A percentile compares a stretch with the other conserved stretches of the same genome.
phyloP scores from a whole-genome alignment of 192 early-diverging fungal species.

The Funneliformis geosporum region DNA sequence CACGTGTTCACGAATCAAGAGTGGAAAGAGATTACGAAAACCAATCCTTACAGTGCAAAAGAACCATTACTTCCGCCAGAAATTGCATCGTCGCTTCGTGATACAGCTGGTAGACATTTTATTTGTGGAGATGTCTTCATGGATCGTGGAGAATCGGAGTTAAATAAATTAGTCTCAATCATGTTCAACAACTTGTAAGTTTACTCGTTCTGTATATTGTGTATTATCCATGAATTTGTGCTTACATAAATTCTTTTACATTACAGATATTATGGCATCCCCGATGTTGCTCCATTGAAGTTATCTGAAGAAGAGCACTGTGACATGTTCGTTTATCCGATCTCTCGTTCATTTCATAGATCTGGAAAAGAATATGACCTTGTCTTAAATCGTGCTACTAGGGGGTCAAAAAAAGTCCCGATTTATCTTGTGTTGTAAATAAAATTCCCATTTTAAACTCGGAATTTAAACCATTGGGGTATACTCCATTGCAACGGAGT shows the following conservation, averaged over 20 bases:
- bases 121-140: slow-evolving; percentile 31
- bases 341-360: slow-evolving; percentile 30
- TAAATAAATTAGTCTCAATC: slow-evolving; percentile 30
- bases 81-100: slow-evolving; percentile 31
- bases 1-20: slow-evolving; percentile 32
- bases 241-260: no score
- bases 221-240: slow-evolving; percentile 25
- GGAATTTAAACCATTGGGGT: slow-evolving; percentile 31
- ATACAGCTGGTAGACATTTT: slow-evolving; percentile 30
- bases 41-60: slow-evolving; percentile 32
- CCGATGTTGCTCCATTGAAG: slow-evolving; percentile 35
- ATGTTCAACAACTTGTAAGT: no score
- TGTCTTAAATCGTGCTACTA: slow-evolving; percentile 23
- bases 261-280: slow-evolving; percentile 35
- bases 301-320: slow-evolving; percentile 35
- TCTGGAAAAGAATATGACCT: slow-evolving; percentile 16
- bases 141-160: slow-evolving; percentile 31
- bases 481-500: slow-evolving; percentile 26
- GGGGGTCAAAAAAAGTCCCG: slow-evolving; percentile 30
- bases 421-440: slow-evolving; percentile 33
- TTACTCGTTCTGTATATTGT: no score
- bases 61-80: slow-evolving; percentile 26
- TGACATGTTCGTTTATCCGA: slow-evolving; percentile 36
- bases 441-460: slow-evolving; percentile 27
- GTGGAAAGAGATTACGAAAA: slow-evolving; percentile 32